phyloP scores from a whole-genome alignment of 2,329 filamentous ascomycete species.

The Phialophora tarda region DNA sequence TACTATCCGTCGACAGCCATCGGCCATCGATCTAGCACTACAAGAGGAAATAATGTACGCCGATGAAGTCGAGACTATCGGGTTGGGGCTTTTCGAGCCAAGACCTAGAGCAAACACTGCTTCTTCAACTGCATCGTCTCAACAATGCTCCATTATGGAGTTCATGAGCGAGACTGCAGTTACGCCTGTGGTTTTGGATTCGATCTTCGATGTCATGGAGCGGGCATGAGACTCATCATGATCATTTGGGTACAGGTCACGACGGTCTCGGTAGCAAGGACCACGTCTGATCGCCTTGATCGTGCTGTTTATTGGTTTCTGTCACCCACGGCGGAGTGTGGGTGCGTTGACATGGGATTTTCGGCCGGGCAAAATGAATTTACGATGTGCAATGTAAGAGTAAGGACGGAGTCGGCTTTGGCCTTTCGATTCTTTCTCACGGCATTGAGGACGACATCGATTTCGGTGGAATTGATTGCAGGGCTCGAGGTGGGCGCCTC shows the following conservation, averaged over 20 bases:
- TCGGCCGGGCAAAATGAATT: not conserved
- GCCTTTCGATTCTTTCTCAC: too few species aligned
- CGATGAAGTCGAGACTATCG: conserved; percentile 48
- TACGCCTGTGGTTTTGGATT: conserved; percentile 50
- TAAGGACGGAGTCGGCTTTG: not conserved
- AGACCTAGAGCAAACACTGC: conserved; percentile 44
- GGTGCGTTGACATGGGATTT: not conserved
- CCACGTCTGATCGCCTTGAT: not conserved
- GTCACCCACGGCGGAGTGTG: not conserved
- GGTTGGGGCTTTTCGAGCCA: conserved; percentile 53
- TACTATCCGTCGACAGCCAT: conserved; percentile 50
- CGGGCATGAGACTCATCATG: conserved; percentile 17
- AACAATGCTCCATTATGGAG: conserved; percentile 33
- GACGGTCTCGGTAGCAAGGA: not conserved
- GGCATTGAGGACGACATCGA: too few species aligned
- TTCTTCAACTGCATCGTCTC: conserved; percentile 27
- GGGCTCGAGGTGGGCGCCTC: not conserved
- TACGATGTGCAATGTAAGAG: not conserved
- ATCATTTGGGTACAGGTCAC: not conserved
- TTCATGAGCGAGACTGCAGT: conserved; percentile 32
- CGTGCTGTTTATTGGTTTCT: not conserved
- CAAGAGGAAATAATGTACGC: conserved; percentile 49
- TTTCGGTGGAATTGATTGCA: too few species aligned
- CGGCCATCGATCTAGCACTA: conserved; percentile 52
- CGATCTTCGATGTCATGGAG: conserved; percentile 56